A percentile compares a stretch with the other conserved stretches of the same genome.
These are phyloP conservation scores for Calvatia gigantea DNA, from an alignment of 768 basidiomycete species.

Conservation along the genomic window DNA sequence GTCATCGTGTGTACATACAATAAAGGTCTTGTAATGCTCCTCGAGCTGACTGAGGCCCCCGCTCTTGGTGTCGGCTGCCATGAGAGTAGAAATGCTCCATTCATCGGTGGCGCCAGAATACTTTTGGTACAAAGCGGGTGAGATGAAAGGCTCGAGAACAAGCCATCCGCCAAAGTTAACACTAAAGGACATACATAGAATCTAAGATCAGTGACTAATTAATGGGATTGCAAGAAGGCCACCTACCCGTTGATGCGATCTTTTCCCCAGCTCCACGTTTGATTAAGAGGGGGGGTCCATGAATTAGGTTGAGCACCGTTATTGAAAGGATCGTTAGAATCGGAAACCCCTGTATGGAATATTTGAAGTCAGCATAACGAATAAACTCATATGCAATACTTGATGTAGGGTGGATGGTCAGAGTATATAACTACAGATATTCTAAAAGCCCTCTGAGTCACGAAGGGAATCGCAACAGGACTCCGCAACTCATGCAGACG, in stretches of 20 bases:
- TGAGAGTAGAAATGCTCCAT: conserved; percentile 65
- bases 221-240: neutral
- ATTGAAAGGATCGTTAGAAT: conserved; percentile 73
- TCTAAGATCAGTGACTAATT: neutral
- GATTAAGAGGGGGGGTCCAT: conserved; percentile 78
- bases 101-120: conserved; percentile 66
- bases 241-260: conserved; percentile 61
- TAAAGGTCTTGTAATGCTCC: conserved; percentile 81
- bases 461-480: too few species aligned
- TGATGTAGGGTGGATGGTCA: too few species aligned
- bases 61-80: conserved; percentile 49
- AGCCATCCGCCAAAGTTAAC: conserved; percentile 81
- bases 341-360: conserved; percentile 48
- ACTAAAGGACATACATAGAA: conserved; percentile 27
- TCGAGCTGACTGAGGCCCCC: conserved; percentile 60
- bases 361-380: neutral
- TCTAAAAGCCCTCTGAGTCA: too few species aligned
- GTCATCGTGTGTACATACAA: conserved; percentile 44
- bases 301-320: conserved; percentile 71
- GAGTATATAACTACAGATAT: too few species aligned
- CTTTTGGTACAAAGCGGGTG: conserved; percentile 64
- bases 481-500: too few species aligned
- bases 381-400: too few species aligned
- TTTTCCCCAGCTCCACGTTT: conserved; percentile 66
- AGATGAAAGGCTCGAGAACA: conserved; percentile 69